A percentile compares a stretch with the other conserved stretches of the same genome.
phyloP scores from a whole-genome alignment of 768 basidiomycete genomes.

The Dioszegia aurantiaca region DNA sequence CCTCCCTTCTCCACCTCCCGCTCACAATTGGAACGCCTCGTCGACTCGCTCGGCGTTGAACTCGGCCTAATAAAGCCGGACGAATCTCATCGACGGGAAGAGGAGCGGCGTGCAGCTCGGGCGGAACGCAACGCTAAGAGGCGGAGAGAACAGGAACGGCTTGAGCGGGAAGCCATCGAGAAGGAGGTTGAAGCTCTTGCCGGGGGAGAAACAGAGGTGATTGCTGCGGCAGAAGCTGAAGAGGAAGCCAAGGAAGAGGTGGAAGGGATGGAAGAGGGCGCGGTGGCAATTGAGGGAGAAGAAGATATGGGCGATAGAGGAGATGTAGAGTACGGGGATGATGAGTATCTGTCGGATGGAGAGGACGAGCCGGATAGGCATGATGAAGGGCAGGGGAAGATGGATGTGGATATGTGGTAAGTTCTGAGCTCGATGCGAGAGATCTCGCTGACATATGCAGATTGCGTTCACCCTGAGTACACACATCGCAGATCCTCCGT shows the following conservation, averaged over 20 bases:
- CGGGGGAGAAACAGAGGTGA: slow-evolving; percentile 15
- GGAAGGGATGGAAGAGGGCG: slow-evolving; percentile 33
- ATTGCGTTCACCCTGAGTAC: too few relatives aligned
- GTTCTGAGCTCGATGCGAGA: background rate
- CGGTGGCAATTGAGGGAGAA: slow-evolving; percentile 32
- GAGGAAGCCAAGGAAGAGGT: slow-evolving; percentile 18
- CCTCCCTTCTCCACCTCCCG: slow-evolving; percentile 26
- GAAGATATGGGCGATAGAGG: slow-evolving; percentile 41
- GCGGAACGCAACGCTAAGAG: slow-evolving; percentile 16
- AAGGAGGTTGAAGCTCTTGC: slow-evolving; percentile 25
- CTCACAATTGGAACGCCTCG: slow-evolving; percentile 43
- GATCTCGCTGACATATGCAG: background rate
- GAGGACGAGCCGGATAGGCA: slow-evolving; percentile 43
- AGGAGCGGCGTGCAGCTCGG: slow-evolving; percentile 20
- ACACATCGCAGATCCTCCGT: too few relatives aligned
- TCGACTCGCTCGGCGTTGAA: slow-evolving; percentile 45
- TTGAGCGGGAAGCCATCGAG: slow-evolving; percentile 23
- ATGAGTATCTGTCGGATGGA: slow-evolving; percentile 27
- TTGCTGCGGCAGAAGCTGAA: slow-evolving; percentile 9
- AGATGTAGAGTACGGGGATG: slow-evolving; percentile 45
- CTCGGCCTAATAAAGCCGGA: slow-evolving; percentile 27
- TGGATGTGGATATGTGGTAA: slow-evolving; percentile 13
- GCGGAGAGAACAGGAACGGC: slow-evolving; percentile 18
- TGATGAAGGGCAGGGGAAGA: slow-evolving; percentile 20
- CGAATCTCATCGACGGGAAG: slow-evolving; percentile 21